Evolutionary conservation across 805 yeast genomes (phyloP).

Genomic region (Candida rishiriensis): DNA sequence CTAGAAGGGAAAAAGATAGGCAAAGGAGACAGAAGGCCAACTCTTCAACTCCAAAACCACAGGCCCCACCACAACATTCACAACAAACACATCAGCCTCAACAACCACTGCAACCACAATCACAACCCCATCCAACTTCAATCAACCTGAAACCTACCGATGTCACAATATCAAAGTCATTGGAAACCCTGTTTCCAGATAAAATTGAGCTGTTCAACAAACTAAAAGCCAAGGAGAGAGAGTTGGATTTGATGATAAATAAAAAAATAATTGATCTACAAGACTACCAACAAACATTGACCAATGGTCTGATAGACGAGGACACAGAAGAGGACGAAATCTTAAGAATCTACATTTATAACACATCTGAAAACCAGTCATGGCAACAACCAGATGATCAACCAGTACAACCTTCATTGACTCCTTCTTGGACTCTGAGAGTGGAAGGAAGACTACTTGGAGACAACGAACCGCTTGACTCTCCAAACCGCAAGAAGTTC

Average conservation of each 20-base stretch:
- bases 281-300: slow-evolving; percentile 51
- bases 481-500: slow-evolving; percentile 54
- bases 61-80: slow-evolving; percentile 1
- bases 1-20: slow-evolving; percentile 18
- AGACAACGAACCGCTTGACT: slow-evolving; percentile 40
- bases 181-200: slow-evolving; percentile 30
- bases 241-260: slow-evolving; percentile 74
- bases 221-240: slow-evolving; percentile 75
- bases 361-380: slow-evolving; percentile 79
- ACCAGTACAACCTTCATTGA: slow-evolving; percentile 15
- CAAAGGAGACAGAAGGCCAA: slow-evolving; percentile 11
- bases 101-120: slow-evolving; percentile 12
- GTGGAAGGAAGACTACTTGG: slow-evolving; percentile 79
- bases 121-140: slow-evolving; percentile 19
- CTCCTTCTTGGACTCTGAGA: slow-evolving; percentile 74
- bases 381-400: slow-evolving; percentile 53
- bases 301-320: slow-evolving; percentile 38
- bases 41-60: slow-evolving; percentile 4
- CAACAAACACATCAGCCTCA: slow-evolving; percentile 2
- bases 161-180: slow-evolving; percentile 26
- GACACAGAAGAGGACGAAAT: slow-evolving; percentile 47
- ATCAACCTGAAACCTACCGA: slow-evolving; percentile 34
- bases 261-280: slow-evolving; percentile 84
- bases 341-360: slow-evolving; percentile 77
- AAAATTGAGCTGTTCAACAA: slow-evolving; percentile 66